Conservation (phyloP, 2,329 filamentous ascomycete genomes). For the Fusarium circinatum region DNA sequence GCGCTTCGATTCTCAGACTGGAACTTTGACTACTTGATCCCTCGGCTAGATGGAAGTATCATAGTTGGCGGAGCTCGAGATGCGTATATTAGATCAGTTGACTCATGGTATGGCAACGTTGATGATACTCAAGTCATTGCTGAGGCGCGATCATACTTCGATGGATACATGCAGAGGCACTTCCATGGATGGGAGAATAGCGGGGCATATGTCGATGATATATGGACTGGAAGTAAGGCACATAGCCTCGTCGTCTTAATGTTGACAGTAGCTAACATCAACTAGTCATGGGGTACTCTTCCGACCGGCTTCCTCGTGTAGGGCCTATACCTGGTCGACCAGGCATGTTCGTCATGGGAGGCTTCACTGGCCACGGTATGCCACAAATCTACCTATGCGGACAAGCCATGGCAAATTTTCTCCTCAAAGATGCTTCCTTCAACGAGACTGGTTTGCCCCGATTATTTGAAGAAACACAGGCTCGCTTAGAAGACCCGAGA, state of each 20-base stretch:
- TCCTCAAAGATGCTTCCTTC: background rate
- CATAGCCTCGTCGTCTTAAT: accelerated
- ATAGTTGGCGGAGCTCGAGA: background rate
- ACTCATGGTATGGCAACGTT: background rate
- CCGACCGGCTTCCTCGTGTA: background rate
- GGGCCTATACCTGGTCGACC: background rate
- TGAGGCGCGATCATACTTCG: accelerated
- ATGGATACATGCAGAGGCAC: background rate
- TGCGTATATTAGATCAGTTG: background rate
- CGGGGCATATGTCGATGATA: background rate
- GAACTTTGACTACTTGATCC: background rate
- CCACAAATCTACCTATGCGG: background rate
- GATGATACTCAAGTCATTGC: background rate
- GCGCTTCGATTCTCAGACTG: background rate
- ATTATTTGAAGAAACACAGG: background rate
- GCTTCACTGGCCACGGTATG: background rate
- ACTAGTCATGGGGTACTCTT: background rate
- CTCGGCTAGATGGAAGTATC: background rate
- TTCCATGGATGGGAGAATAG: background rate
- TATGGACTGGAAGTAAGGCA: background rate
- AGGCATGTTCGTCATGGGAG: background rate
- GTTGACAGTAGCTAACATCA: accelerated
- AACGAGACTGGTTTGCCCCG: background rate
- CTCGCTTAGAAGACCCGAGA: background rate
- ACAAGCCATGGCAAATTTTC: background rate